These are phyloP conservation scores for Geosiphon pyriformis DNA, from an alignment of 192 early-diverging fungal species.

Conservation along the genomic window DNA sequence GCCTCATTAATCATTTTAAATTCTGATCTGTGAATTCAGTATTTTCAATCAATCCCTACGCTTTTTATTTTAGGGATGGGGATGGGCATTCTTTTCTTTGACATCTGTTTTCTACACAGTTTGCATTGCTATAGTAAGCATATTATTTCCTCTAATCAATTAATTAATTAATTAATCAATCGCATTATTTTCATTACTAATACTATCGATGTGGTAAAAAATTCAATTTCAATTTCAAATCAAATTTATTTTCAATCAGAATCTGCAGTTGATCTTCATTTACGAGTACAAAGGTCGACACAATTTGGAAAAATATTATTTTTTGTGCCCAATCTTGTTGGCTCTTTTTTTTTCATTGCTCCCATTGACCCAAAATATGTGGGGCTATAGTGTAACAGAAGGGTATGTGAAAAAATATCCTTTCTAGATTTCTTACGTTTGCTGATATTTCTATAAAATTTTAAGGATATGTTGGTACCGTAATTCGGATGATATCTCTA, in stretches of 20 bases:
- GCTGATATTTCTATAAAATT: not conserved
- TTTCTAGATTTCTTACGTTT: not conserved
- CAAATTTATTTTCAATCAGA: too few relatives aligned
- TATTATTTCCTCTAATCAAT: not conserved
- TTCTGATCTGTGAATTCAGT: too few relatives aligned
- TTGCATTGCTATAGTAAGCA: conserved; percentile 8
- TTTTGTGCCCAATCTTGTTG: not conserved
- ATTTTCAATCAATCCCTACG: too few relatives aligned
- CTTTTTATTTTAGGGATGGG: not conserved
- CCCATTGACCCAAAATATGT: not conserved
- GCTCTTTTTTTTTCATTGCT: not conserved
- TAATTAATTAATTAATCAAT: not conserved
- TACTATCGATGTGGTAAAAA: not conserved
- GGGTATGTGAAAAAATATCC: not conserved
- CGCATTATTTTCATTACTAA: not conserved
- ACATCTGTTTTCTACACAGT: too few relatives aligned
- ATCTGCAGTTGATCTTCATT: not conserved
- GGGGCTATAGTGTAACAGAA: not conserved
- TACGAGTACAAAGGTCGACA: not conserved
- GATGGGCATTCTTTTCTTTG: not conserved
- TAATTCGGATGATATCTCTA: not conserved
- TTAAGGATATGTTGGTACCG: conserved; percentile 8
- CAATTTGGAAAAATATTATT: conserved; percentile 5
- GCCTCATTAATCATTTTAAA: too few relatives aligned
- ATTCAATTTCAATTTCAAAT: too few relatives aligned